Evolutionary conservation across 768 basidiomycete genomes (phyloP).

Genomic region (Mycena belliarum): DNA sequence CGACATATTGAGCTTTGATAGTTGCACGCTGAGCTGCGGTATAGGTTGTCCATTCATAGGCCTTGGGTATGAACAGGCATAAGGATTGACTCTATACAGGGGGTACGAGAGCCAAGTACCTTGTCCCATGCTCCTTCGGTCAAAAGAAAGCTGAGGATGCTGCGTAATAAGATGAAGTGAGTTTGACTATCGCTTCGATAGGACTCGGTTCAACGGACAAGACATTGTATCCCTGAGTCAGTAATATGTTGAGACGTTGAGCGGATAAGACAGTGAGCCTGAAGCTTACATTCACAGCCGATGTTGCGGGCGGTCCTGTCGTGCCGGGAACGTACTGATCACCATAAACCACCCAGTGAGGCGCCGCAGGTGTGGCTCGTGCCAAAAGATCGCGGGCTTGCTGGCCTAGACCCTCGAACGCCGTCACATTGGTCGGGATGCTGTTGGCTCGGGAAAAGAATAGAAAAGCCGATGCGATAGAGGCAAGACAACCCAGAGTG

Average conservation of each 20-base stretch:
- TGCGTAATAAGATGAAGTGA: constrained; percentile 19
- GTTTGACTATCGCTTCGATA: neutral
- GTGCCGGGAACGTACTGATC: constrained; percentile 45
- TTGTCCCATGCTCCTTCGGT: constrained; percentile 57
- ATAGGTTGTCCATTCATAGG: constrained; percentile 52
- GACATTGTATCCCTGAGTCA: constrained; percentile 62
- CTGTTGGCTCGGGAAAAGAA: neutral
- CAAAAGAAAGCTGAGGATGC: constrained; percentile 56
- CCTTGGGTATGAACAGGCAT: constrained; percentile 35
- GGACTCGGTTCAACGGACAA: constrained; percentile 35
- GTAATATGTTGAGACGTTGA: too few relatives aligned
- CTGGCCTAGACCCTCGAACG: constrained; percentile 13
- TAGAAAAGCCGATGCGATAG: neutral
- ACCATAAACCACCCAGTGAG: constrained; percentile 49
- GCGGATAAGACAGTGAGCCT: neutral
- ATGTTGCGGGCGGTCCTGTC: constrained; percentile 48
- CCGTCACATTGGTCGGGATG: neutral
- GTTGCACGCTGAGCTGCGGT: constrained; percentile 44
- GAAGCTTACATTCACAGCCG: constrained; percentile 42
- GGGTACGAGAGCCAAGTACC: constrained; percentile 21
- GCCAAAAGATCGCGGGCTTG: neutral
- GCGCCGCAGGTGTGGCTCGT: constrained; percentile 35
- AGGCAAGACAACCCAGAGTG: neutral
- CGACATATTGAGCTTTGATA: constrained; percentile 51
- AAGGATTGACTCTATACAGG: neutral